Evolutionary conservation across 441 rosid species (phyloP).

Genomic region (Arabidopsis hybrid): DNA sequence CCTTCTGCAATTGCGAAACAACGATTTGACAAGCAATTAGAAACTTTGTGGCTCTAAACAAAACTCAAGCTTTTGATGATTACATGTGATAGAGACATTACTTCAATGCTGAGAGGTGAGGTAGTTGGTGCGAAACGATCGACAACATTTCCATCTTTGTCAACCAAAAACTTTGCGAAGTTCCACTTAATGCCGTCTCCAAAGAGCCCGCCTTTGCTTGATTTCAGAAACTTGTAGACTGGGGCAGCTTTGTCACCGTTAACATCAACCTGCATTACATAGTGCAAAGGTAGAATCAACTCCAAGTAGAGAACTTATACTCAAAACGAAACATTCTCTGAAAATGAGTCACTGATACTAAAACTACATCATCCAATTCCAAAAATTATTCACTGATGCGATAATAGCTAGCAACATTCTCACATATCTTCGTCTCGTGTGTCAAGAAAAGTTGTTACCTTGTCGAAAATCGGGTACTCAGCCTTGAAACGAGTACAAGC

Average conservation of each 20-base stretch:
- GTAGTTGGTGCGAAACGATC: slow-evolving; percentile 82
- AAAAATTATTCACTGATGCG: not conserved
- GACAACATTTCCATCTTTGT: slow-evolving; percentile 68
- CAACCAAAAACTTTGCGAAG: slow-evolving; percentile 71
- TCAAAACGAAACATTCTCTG: not conserved
- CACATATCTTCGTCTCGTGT: not conserved
- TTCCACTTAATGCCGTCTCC: slow-evolving; percentile 79
- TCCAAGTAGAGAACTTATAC: not conserved
- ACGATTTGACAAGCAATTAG: not conserved
- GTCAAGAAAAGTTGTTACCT: slow-evolving; percentile 41
- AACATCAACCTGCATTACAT: slow-evolving; percentile 62
- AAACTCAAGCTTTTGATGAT: not conserved
- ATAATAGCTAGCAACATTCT: not conserved
- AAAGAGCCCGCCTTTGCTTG: slow-evolving; percentile 68
- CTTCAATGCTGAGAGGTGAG: slow-evolving; percentile 77
- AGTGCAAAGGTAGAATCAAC: not conserved
- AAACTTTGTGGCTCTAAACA: not conserved
- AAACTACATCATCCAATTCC: not conserved
- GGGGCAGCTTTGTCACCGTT: slow-evolving; percentile 69
- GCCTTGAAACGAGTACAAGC: slow-evolving; percentile 85
- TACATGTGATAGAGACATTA: slow-evolving; percentile 25
- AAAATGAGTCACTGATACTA: not conserved
- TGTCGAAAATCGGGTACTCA: slow-evolving; percentile 76
- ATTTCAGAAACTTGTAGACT: slow-evolving; percentile 67
- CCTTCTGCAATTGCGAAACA: slow-evolving; percentile 59